Conservation (phyloP, 148 eudicot species). For the Arctostaphylos glauca region DNA sequence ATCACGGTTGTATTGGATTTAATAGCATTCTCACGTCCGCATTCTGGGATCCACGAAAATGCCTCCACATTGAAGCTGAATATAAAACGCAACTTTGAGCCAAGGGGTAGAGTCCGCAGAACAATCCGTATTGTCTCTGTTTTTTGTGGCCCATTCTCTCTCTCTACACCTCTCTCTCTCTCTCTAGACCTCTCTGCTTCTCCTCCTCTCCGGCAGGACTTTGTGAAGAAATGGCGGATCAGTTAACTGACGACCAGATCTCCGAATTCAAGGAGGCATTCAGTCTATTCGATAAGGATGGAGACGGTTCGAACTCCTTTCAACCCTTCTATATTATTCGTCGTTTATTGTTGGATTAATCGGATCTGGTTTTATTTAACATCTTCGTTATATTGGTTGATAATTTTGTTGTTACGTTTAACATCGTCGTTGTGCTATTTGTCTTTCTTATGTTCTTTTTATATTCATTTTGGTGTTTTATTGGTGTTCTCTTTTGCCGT, state of each 20-base stretch:
- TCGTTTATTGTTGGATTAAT: not conserved
- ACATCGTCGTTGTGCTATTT: not conserved
- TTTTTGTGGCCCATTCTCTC: not conserved
- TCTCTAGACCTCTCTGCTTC: not conserved
- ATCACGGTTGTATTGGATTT: conserved; percentile 5
- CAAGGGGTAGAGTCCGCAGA: not conserved
- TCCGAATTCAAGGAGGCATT: conserved; percentile 74
- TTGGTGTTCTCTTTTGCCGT: not conserved
- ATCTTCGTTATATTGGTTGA: not conserved
- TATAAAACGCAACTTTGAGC: not conserved
- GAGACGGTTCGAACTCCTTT: conserved; percentile 45
- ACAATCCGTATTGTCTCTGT: not conserved
- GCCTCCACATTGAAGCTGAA: not conserved
- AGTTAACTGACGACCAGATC: conserved; percentile 70
- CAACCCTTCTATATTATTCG: conserved; percentile 5
- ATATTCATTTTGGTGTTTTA: not conserved
- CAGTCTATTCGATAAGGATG: conserved; percentile 66
- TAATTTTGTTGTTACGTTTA: not conserved
- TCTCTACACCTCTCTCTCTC: not conserved
- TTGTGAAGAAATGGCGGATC: conserved; percentile 42
- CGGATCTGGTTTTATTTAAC: not conserved
- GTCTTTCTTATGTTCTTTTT: not conserved
- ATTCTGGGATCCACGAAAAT: not conserved
- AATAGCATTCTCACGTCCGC: not conserved
- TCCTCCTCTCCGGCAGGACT: not conserved